Percentiles rank a stretch among this genome's conserved stretches.
Conservation (phyloP, 345 rosid species). For the Pelargonium nanum region DNA sequence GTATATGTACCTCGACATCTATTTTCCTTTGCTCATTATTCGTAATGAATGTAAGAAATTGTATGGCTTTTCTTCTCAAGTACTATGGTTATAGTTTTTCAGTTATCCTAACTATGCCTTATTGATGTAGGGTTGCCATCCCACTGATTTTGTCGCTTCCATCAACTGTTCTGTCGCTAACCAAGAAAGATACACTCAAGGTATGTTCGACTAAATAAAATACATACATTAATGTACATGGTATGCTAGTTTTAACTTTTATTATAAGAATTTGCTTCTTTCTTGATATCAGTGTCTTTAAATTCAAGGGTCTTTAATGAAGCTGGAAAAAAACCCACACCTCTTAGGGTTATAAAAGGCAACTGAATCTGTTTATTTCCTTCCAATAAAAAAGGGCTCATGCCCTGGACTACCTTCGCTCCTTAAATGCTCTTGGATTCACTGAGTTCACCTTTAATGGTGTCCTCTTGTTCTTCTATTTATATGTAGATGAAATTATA, state of each 20-base stretch:
- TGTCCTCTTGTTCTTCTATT: background rate
- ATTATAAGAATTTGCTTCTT: background rate
- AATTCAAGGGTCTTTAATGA: too few relatives aligned
- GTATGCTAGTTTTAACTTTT: background rate
- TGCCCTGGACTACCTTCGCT: too few relatives aligned
- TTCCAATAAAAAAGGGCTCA: too few relatives aligned
- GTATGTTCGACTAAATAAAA: conserved; percentile 20
- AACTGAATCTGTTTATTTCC: too few relatives aligned
- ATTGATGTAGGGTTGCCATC: conserved; percentile 52
- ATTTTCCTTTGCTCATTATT: background rate
- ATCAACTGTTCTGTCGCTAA: conserved; percentile 68
- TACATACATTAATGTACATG: too few relatives aligned
- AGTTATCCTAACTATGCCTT: conserved; percentile 3
- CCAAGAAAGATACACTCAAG: conserved; percentile 61
- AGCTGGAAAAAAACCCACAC: too few relatives aligned
- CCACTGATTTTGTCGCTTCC: conserved; percentile 84
- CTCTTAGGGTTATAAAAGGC: too few relatives aligned
- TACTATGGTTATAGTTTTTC: background rate
- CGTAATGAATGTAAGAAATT: background rate
- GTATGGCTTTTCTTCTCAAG: background rate
- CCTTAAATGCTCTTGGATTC: too few relatives aligned
- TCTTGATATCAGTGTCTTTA: background rate
- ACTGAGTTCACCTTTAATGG: background rate
- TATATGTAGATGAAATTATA: background rate
- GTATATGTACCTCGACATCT: background rate